Evolutionary conservation across 352 stramenopile species (phyloP).

Genomic region (Elongisporangium undulatum): DNA sequence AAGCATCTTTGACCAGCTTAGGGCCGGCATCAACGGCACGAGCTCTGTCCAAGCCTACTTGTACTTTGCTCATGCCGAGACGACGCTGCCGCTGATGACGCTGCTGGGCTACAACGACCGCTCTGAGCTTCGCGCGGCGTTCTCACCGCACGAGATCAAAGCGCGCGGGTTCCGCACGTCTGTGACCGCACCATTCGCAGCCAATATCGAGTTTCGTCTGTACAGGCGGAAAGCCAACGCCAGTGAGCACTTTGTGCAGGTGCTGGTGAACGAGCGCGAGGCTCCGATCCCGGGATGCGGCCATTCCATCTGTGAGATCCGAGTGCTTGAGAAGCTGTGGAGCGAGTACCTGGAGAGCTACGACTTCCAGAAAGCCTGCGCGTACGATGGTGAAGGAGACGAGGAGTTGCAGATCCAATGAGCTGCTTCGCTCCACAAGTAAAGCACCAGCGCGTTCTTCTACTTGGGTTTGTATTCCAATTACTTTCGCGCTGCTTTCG

Average conservation of each 20-base stretch:
- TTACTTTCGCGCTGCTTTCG: too few species aligned
- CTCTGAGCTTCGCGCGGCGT: conserved; percentile 20
- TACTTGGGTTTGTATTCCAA: too few species aligned
- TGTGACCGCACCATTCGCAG: conserved; percentile 34
- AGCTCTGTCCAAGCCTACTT: conserved; percentile 25
- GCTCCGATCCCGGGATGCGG: conserved; percentile 19
- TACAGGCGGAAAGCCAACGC: conserved; percentile 13
- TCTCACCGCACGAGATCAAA: conserved; percentile 19
- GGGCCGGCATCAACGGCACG: background rate
- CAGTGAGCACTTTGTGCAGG: conserved; percentile 26
- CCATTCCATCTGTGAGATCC: conserved; percentile 16
- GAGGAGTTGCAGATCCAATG: background rate
- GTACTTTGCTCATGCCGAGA: conserved; percentile 54
- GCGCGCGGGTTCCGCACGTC: conserved; percentile 32
- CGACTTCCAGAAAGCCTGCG: conserved; percentile 22
- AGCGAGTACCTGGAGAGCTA: conserved; percentile 29
- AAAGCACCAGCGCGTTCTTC: too few species aligned
- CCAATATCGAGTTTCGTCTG: conserved; percentile 48
- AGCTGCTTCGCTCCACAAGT: too few species aligned
- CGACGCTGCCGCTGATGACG: conserved; percentile 44
- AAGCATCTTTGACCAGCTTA: conserved; percentile 29
- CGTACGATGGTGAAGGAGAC: background rate
- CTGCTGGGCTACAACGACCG: conserved; percentile 36
- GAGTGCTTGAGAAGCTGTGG: conserved; percentile 21
- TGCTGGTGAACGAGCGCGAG: conserved; percentile 42